Conservation (phyloP, 2,329 filamentous ascomycete species). For the Colletotrichum eleusines region DNA sequence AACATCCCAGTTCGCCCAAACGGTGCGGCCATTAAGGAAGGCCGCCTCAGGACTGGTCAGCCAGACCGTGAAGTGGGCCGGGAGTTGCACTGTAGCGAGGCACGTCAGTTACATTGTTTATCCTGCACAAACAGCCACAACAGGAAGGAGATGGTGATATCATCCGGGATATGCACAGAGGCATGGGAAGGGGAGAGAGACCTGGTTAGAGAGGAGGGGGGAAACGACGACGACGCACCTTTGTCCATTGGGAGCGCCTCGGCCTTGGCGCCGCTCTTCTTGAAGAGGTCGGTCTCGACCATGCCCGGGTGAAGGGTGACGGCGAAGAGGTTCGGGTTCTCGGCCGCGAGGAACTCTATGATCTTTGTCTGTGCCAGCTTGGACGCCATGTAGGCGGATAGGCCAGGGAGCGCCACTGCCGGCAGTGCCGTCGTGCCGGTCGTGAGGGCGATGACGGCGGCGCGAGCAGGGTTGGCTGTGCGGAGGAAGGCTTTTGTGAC, state of each 20-base stretch:
- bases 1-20: conserved; percentile 65
- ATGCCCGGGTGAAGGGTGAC: conserved; percentile 45
- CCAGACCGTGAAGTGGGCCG: conserved; percentile 59
- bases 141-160: conserved; percentile 2
- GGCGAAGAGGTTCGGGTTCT: conserved; percentile 45
- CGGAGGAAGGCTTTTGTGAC: conserved; percentile 61
- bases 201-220: neutral
- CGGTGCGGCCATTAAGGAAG: conserved; percentile 59
- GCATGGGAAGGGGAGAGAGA: conserved; percentile 3
- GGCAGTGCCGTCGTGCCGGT: conserved; percentile 43
- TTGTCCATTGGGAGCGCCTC: conserved; percentile 44
- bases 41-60: conserved; percentile 57
- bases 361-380: conserved; percentile 50
- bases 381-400: conserved; percentile 40
- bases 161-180: conserved; percentile 5
- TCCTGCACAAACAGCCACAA: conserved; percentile 15
- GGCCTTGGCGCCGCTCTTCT: conserved; percentile 43
- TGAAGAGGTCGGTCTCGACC: conserved; percentile 45
- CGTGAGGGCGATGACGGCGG: conserved; percentile 43
- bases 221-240: conserved; percentile 29
- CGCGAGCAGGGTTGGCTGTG: conserved; percentile 38
- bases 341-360: conserved; percentile 45
- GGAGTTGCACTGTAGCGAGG: conserved; percentile 48
- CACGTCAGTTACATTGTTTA: conserved; percentile 18
- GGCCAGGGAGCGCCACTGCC: conserved; percentile 40